A percentile compares a stretch with the other conserved stretches of the same genome.
These are phyloP conservation scores for Daucus carota DNA, from an alignment of 129 eudicot species.

Conservation along the genomic window DNA sequence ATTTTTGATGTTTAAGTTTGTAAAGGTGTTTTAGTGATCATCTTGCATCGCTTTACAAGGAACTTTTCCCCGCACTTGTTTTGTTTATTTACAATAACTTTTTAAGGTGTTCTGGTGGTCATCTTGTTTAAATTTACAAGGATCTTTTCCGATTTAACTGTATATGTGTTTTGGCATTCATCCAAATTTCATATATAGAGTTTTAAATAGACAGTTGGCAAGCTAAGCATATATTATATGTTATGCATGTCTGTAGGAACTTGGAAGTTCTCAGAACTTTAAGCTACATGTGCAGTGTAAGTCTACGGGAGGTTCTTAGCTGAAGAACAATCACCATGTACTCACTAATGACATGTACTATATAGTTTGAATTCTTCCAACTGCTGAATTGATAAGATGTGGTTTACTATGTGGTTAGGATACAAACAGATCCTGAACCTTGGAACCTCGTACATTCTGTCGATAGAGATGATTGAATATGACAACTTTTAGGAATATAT, in stretches of 20 bases:
- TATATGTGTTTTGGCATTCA: no score
- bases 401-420: background rate
- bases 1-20: no score
- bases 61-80: background rate
- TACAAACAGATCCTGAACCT: background rate
- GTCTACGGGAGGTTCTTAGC: background rate
- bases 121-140: no score
- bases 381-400: background rate
- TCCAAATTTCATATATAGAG: background rate
- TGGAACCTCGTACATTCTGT: background rate
- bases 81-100: background rate
- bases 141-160: no score
- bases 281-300: background rate
- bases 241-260: background rate
- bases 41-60: no score
- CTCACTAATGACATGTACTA: background rate
- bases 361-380: background rate
- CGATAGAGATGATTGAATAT: background rate
- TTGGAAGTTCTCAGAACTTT: background rate
- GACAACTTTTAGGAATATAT: background rate
- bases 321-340: background rate
- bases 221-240: background rate
- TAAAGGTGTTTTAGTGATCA: no score
- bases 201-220: background rate
- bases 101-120: background rate